These are phyloP conservation scores for Nicotiana obtusifolia DNA, from an alignment of 257 asterid genomes.

Conservation along the genomic window DNA sequence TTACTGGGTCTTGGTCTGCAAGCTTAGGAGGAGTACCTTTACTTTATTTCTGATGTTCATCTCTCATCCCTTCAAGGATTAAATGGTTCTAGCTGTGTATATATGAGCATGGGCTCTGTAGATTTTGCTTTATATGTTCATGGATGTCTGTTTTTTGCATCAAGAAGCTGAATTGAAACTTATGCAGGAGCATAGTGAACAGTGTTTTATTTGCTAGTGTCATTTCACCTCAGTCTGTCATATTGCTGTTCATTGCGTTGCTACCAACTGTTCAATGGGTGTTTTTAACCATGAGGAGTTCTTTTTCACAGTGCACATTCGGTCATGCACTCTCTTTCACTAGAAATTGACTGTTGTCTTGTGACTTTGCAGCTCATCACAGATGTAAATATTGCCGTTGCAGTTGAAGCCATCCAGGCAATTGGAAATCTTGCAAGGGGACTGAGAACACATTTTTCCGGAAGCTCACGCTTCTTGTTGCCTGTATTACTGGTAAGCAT, in stretches of 20 bases:
- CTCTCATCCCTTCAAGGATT: background rate
- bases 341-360: constrained; percentile 16
- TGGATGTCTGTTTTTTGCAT: background rate
- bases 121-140: background rate
- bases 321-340: constrained; percentile 7
- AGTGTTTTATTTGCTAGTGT: background rate
- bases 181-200: background rate
- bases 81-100: background rate
- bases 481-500: constrained; percentile 80
- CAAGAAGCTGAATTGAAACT: background rate
- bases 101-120: background rate
- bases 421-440: constrained; percentile 97
- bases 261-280: background rate
- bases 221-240: background rate
- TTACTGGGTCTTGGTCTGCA: background rate
- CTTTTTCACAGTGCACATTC: background rate
- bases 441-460: constrained; percentile 79
- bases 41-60: background rate
- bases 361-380: constrained; percentile 78
- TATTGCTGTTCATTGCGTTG: background rate
- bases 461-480: constrained; percentile 75
- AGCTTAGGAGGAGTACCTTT: background rate
- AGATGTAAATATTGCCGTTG: constrained; percentile 98
- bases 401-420: constrained; percentile 96
- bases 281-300: background rate